phyloP scores from a whole-genome alignment of 768 basidiomycete species.

The Mrakia blollopis region DNA sequence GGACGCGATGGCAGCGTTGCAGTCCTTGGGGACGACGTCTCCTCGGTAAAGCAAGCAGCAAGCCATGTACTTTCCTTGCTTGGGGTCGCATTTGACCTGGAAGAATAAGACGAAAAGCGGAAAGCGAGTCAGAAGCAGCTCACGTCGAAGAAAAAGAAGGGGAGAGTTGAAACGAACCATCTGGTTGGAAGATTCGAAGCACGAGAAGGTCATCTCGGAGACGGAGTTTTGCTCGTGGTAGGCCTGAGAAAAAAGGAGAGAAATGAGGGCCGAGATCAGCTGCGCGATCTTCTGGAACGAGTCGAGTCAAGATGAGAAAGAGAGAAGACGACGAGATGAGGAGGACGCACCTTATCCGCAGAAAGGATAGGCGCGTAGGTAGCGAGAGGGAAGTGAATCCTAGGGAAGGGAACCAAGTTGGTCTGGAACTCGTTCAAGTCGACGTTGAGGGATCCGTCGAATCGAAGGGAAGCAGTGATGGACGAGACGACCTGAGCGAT shows the following conservation, averaged over 20 bases:
- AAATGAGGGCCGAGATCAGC: too few species aligned
- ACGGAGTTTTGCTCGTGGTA: constrained; percentile 96
- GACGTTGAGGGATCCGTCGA: constrained; percentile 95
- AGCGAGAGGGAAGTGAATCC: constrained; percentile 96
- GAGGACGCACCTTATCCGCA: constrained; percentile 57
- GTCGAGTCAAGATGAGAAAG: too few species aligned
- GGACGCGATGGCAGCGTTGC: constrained; percentile 80
- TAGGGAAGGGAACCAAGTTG: constrained; percentile 97
- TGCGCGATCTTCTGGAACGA: too few species aligned
- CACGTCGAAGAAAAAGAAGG: neutral
- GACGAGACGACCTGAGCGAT: constrained; percentile 99
- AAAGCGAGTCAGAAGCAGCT: neutral
- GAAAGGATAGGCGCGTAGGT: constrained; percentile 93
- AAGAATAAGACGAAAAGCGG: neutral
- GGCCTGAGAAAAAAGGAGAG: constrained; percentile 45
- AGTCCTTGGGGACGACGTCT: constrained; percentile 95
- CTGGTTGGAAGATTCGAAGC: constrained; percentile 94
- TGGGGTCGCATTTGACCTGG: constrained; percentile 79
- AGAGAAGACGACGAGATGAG: too few species aligned
- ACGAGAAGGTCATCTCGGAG: constrained; percentile 95
- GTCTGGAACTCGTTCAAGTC: constrained; percentile 98
- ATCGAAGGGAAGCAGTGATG: constrained; percentile 92
- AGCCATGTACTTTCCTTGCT: constrained; percentile 97
- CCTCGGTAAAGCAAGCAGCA: constrained; percentile 89
- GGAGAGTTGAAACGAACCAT: constrained; percentile 56